These are phyloP conservation scores for Bolboschoenus planiculmis DNA, from an alignment of 176 grass and related monocot species.

Conservation along the genomic window DNA sequence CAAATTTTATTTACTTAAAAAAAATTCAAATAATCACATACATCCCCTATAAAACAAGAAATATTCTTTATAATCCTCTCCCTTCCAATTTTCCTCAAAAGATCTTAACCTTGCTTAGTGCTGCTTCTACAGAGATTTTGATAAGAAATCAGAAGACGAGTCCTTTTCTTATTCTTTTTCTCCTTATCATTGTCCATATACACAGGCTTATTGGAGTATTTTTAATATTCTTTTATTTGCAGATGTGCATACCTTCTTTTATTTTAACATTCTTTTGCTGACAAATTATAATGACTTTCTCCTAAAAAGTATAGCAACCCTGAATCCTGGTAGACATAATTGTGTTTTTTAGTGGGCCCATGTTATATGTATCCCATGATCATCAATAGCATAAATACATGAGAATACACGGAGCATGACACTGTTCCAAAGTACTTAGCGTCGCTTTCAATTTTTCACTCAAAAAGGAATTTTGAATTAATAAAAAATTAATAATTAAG, in stretches of 20 bases:
- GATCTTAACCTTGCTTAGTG: background rate
- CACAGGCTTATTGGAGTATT: background rate
- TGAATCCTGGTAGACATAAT: constrained; percentile 8
- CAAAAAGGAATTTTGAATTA: background rate
- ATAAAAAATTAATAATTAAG: constrained; percentile 5
- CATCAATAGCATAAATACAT: background rate
- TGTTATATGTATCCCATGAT: background rate
- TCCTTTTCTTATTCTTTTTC: background rate
- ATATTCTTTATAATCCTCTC: background rate
- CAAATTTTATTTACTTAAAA: background rate
- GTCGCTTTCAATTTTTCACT: constrained; percentile 1
- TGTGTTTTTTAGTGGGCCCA: background rate
- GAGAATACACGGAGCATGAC: background rate
- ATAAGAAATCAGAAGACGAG: background rate
- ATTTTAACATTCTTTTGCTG: background rate
- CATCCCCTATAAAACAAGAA: background rate
- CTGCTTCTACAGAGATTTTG: background rate
- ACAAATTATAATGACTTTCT: background rate
- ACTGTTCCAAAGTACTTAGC: background rate
- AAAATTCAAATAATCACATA: background rate
- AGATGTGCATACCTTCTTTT: background rate
- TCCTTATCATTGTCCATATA: background rate
- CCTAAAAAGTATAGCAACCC: background rate
- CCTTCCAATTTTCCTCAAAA: background rate
- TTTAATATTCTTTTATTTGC: background rate